phyloP scores from a whole-genome alignment of 2,329 filamentous ascomycete species.

The Chaetomium olivaceum region DNA sequence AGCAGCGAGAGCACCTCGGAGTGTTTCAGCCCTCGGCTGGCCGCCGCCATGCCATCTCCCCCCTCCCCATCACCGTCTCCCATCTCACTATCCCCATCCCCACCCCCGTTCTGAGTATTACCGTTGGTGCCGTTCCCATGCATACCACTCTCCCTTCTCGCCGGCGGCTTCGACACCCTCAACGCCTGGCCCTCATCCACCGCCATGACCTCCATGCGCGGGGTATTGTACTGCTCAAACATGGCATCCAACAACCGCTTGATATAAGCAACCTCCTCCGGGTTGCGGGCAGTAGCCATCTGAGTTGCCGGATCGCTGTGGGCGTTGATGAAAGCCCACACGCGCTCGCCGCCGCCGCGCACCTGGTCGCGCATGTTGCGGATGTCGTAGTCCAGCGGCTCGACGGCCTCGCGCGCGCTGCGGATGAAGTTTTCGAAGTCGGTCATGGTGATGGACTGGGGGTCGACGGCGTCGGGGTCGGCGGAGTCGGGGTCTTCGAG shows the following conservation, averaged over 20 bases:
- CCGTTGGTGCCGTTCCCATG: slow-evolving; percentile 20
- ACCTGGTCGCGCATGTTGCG: slow-evolving; percentile 70
- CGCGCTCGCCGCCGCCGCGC: slow-evolving; percentile 54
- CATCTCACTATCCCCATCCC: neutral
- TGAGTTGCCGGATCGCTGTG: slow-evolving; percentile 83
- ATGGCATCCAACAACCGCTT: slow-evolving; percentile 86
- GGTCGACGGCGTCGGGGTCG: slow-evolving; percentile 43
- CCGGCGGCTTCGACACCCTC: slow-evolving; percentile 59
- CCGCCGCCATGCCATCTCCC: slow-evolving; percentile 38
- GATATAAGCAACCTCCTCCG: slow-evolving; percentile 87
- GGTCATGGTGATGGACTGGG: slow-evolving; percentile 66
- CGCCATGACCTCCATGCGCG: slow-evolving; percentile 78
- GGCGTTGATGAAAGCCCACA: slow-evolving; percentile 85
- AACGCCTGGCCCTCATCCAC: slow-evolving; percentile 77
- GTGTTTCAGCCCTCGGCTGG: slow-evolving; percentile 66
- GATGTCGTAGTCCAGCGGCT: slow-evolving; percentile 85
- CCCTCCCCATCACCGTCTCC: slow-evolving; percentile 22
- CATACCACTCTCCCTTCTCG: slow-evolving; percentile 35
- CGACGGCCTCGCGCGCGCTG: slow-evolving; percentile 69
- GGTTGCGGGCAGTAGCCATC: slow-evolving; percentile 74
- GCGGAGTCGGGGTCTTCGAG: slow-evolving; percentile 33
- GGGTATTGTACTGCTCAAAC: slow-evolving; percentile 85
- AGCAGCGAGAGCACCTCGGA: slow-evolving; percentile 76
- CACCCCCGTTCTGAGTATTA: slow-evolving; percentile 1
- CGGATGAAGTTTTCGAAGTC: slow-evolving; percentile 70